Percentiles rank a stretch among this genome's conserved stretches.
phyloP scores from a whole-genome alignment of 2,329 filamentous ascomycete genomes.

The Ophiostoma novo-ulmi region DNA sequence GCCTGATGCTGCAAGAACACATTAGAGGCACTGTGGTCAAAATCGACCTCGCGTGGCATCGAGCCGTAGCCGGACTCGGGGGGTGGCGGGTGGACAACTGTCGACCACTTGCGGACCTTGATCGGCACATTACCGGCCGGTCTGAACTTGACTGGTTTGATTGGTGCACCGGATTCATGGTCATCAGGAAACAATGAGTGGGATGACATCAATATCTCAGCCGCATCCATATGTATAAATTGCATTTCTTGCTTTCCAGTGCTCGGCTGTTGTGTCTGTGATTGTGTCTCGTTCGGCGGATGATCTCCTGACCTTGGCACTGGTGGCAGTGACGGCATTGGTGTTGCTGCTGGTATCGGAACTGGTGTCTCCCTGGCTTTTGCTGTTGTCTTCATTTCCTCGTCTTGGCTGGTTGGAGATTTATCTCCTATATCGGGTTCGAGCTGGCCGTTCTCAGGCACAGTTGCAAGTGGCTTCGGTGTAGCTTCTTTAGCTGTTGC shows the following conservation, averaged over 20 bases:
- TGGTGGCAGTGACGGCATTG: background rate
- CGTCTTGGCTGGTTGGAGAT: background rate
- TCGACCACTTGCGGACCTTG: slow-evolving; percentile 14
- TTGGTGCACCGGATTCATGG: background rate
- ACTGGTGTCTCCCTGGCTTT: background rate
- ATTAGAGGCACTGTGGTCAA: slow-evolving; percentile 13
- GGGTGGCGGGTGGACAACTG: slow-evolving; percentile 3
- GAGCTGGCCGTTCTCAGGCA: background rate
- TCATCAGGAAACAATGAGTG: background rate
- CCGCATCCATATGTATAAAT: slow-evolving; percentile 9
- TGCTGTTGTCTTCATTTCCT: background rate
- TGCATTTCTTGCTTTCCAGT: background rate
- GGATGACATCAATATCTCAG: background rate
- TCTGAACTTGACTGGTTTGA: slow-evolving; percentile 10
- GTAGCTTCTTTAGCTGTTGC: background rate
- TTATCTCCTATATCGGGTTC: background rate
- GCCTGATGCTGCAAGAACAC: background rate
- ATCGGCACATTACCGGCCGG: background rate
- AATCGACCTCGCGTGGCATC: slow-evolving; percentile 7
- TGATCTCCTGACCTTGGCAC: background rate
- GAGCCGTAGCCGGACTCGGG: slow-evolving; percentile 11
- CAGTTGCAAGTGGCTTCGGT: background rate
- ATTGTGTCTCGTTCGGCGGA: background rate
- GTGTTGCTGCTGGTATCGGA: background rate
- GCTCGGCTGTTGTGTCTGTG: background rate